Percentiles rank a stretch among this genome's conserved stretches.
Evolutionary conservation across 1,284 basidiomycete species (phyloP).

Genomic region (Ustilago tritici): DNA sequence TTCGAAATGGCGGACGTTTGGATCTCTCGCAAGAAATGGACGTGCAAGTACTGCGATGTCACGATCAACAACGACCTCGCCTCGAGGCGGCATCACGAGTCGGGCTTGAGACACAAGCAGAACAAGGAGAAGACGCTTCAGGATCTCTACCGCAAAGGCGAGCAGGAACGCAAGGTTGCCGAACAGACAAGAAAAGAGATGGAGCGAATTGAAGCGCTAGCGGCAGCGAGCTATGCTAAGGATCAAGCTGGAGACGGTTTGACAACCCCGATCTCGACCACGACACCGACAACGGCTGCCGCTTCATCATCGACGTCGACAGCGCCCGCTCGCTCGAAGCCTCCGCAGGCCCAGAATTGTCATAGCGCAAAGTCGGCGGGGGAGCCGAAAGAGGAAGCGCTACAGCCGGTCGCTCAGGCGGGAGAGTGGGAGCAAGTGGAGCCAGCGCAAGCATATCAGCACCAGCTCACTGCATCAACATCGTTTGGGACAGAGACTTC

Average conservation of each 20-base stretch:
- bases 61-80: constrained; percentile 68
- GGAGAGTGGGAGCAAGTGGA: constrained; percentile 87
- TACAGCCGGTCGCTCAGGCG: constrained; percentile 77
- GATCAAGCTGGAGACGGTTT: constrained; percentile 1
- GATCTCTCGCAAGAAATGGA: constrained; percentile 66
- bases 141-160: constrained; percentile 91
- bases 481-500: constrained; percentile 1
- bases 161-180: constrained; percentile 84
- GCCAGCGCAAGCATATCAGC: constrained; percentile 61
- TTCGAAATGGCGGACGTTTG: constrained; percentile 63
- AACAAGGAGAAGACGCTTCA: constrained; percentile 92
- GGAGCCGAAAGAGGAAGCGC: constrained; percentile 75
- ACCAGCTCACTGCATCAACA: constrained; percentile 12
- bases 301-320: background rate
- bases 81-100: constrained; percentile 91
- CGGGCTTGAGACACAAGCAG: constrained; percentile 91
- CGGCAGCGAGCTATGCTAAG: constrained; percentile 65
- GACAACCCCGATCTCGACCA: constrained; percentile 69
- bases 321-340: background rate
- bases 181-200: constrained; percentile 89
- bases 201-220: constrained; percentile 83
- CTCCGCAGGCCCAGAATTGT: background rate
- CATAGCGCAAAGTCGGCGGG: background rate
- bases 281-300: background rate
- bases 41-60: constrained; percentile 68